phyloP scores from a whole-genome alignment of 2,329 filamentous ascomycete species.

The Alternaria triticina region DNA sequence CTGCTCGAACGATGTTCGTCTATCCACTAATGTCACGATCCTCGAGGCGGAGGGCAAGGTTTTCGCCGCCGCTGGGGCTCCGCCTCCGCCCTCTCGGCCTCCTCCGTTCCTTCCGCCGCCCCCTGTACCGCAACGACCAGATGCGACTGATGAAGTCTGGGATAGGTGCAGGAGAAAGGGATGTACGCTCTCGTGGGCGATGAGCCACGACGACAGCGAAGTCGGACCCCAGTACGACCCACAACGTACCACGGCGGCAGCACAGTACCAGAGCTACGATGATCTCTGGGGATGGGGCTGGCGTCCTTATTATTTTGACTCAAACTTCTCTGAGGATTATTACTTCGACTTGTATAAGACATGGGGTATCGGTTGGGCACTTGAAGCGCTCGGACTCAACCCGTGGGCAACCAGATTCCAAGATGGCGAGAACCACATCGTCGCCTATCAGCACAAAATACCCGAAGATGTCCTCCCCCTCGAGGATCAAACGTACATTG shows the following conservation, averaged over 20 bases:
- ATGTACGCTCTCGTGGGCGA: constrained; percentile 19
- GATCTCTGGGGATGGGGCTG: no score
- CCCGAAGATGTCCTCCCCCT: not conserved
- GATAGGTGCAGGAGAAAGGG: constrained; percentile 16
- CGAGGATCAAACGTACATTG: constrained; percentile 14
- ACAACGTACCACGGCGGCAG: constrained; percentile 9
- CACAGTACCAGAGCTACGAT: not conserved
- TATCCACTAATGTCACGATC: not conserved
- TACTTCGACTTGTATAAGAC: constrained; percentile 16
- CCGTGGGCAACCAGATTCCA: constrained; percentile 13
- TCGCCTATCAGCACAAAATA: constrained; percentile 12
- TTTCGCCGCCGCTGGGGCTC: not conserved
- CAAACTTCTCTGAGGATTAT: not conserved
- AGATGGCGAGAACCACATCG: constrained; percentile 12
- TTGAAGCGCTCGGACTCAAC: constrained; percentile 18
- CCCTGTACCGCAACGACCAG: no score
- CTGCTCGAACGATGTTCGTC: not conserved
- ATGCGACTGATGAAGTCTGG: constrained; percentile 17
- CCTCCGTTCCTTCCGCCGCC: not conserved
- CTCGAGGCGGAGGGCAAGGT: not conserved
- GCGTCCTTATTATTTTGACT: no score
- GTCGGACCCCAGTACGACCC: constrained; percentile 17
- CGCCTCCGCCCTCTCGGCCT: not conserved
- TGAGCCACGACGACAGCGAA: constrained; percentile 16
- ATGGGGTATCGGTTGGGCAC: constrained; percentile 24